A percentile compares a stretch with the other conserved stretches of the same genome.
Conservation (phyloP, 345 rosid genomes). For the Raphanus raphanistrum region DNA sequence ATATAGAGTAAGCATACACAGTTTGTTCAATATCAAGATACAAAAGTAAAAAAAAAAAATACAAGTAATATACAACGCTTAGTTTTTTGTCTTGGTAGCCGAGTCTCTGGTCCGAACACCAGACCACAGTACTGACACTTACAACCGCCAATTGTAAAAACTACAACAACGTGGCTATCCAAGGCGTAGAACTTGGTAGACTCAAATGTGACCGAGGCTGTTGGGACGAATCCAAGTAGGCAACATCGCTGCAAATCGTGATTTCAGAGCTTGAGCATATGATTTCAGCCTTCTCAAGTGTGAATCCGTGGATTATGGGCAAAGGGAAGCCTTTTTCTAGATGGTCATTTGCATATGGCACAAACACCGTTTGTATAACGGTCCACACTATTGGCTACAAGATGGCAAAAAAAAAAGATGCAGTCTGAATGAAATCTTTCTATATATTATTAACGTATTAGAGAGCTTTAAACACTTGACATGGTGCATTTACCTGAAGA, state of each 20-base stretch:
- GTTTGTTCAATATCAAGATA: too few relatives aligned
- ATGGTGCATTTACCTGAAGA: constrained; percentile 59
- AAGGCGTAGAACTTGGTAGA: constrained; percentile 10
- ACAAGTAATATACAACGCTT: constrained; percentile 18
- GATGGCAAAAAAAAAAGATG: constrained; percentile 2
- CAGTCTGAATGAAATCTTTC: neutral
- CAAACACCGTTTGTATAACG: constrained; percentile 71
- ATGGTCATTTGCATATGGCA: constrained; percentile 76
- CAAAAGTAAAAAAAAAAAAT: neutral
- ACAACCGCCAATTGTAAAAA: neutral
- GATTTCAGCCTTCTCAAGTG: constrained; percentile 64
- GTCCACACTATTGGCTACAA: constrained; percentile 95
- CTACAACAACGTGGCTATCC: constrained; percentile 15
- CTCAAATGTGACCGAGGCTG: neutral
- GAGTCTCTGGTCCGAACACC: constrained; percentile 4
- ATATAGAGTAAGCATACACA: too few relatives aligned
- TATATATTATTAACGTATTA: neutral
- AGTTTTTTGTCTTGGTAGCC: constrained; percentile 13
- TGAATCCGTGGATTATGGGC: constrained; percentile 86
- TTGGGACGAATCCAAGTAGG: constrained; percentile 45
- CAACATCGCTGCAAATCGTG: constrained; percentile 65
- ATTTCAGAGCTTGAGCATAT: constrained; percentile 55
- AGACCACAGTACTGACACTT: constrained; percentile 7
- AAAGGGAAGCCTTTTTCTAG: constrained; percentile 77
- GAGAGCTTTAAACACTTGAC: neutral